A percentile compares a stretch with the other conserved stretches of the same genome.
Conservation (phyloP, 306 rosid species). For the Sophora flavescens region DNA sequence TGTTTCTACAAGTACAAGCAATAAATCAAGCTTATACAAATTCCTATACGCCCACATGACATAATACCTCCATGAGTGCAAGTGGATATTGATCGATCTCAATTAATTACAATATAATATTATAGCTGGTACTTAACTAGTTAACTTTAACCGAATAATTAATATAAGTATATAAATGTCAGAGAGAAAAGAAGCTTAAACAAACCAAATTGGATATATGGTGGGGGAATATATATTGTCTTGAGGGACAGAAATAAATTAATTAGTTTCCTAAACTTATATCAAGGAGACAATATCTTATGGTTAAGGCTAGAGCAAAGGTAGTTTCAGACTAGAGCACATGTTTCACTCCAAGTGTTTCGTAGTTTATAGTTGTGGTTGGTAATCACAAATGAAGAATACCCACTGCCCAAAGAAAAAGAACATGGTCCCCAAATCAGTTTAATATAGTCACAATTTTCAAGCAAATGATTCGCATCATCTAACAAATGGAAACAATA, state of each 20-base stretch:
- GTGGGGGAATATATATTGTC: slow-evolving; percentile 40
- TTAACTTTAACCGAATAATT: background rate
- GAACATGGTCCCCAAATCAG: background rate
- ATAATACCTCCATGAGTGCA: slow-evolving; percentile 41
- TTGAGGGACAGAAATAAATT: slow-evolving; percentile 17
- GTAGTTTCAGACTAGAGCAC: slow-evolving; percentile 39
- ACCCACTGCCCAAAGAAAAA: background rate
- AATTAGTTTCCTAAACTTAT: slow-evolving; percentile 16
- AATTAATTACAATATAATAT: slow-evolving; percentile 11
- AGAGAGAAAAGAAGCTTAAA: slow-evolving; percentile 29
- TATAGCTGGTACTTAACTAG: background rate
- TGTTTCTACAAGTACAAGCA: slow-evolving; percentile 50
- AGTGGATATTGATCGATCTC: slow-evolving; percentile 38
- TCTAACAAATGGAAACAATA: slow-evolving; percentile 16
- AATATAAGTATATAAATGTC: slow-evolving; percentile 19
- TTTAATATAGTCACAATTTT: slow-evolving; percentile 11
- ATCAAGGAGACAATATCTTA: slow-evolving; percentile 35
- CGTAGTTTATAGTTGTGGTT: background rate
- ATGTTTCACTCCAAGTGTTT: slow-evolving; percentile 35
- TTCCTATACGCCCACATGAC: slow-evolving; percentile 47
- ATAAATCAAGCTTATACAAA: slow-evolving; percentile 39
- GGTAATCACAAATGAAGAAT: slow-evolving; percentile 13
- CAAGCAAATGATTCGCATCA: slow-evolving; percentile 20
- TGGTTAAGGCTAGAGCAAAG: slow-evolving; percentile 36
- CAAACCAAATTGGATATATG: background rate